Conservation (phyloP, 345 rosid species). For the Diplotaxis tenuifolia region DNA sequence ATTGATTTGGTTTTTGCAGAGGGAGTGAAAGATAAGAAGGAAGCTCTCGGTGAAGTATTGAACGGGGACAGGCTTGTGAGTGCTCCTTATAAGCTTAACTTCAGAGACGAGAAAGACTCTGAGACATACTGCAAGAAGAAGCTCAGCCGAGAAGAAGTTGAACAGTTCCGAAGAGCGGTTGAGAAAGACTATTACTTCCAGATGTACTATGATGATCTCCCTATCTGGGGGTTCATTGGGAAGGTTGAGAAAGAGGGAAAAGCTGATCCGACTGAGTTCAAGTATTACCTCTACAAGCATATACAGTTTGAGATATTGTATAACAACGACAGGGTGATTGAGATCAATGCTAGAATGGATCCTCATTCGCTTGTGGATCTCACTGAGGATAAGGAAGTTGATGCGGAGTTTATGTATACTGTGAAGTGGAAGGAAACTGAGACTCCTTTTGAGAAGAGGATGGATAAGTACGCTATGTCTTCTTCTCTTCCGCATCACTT, state of each 20-base stretch:
- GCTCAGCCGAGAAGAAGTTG: slow-evolving; percentile 59
- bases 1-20: slow-evolving; percentile 39
- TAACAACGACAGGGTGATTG: slow-evolving; percentile 75
- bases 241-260: slow-evolving; percentile 73
- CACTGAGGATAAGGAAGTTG: slow-evolving; percentile 76
- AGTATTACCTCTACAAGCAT: slow-evolving; percentile 74
- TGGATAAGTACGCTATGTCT: slow-evolving; percentile 80
- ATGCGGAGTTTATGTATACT: slow-evolving; percentile 75
- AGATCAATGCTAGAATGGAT: slow-evolving; percentile 69
- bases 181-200: slow-evolving; percentile 79
- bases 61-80: slow-evolving; percentile 85
- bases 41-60: slow-evolving; percentile 88
- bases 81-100: slow-evolving; percentile 81
- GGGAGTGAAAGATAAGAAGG: slow-evolving; percentile 68
- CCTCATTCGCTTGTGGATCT: slow-evolving; percentile 66
- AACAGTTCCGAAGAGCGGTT: slow-evolving; percentile 58
- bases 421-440: slow-evolving; percentile 93
- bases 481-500: slow-evolving; percentile 89
- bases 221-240: slow-evolving; percentile 89
- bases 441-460: slow-evolving; percentile 75
- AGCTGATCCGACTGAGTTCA: slow-evolving; percentile 58
- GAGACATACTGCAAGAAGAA: slow-evolving; percentile 56
- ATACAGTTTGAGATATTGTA: slow-evolving; percentile 71
- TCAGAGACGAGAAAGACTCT: slow-evolving; percentile 65
- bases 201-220: slow-evolving; percentile 89